A percentile compares a stretch with the other conserved stretches of the same genome.
phyloP scores from a whole-genome alignment of 192 early-diverging fungal genomes.

The Geranomyces variabilis region DNA sequence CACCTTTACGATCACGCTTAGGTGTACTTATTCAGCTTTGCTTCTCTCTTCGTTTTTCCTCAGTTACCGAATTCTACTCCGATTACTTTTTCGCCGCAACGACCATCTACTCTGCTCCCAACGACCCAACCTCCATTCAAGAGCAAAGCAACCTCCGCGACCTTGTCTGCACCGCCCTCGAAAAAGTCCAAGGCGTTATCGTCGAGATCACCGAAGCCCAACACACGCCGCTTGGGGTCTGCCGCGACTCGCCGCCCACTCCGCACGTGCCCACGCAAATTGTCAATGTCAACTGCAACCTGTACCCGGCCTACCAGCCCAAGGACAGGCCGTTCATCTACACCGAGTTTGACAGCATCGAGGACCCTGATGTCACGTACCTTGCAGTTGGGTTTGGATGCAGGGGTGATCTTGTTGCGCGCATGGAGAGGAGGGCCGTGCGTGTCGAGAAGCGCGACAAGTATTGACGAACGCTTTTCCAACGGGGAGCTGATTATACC shows the following conservation, averaged over 20 bases:
- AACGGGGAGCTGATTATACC: too few species aligned
- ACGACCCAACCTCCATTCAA: neutral
- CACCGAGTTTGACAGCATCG: neutral
- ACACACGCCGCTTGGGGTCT: neutral
- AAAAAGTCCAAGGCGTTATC: neutral
- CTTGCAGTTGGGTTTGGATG: slow-evolving; percentile 4
- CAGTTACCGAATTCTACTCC: neutral
- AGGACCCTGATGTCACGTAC: slow-evolving; percentile 6
- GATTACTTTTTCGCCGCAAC: neutral
- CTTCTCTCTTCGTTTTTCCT: neutral
- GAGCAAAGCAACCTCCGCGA: neutral
- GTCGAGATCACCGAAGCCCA: slow-evolving; percentile 2
- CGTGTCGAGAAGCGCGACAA: neutral
- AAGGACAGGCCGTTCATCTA: slow-evolving; percentile 2
- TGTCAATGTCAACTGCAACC: slow-evolving; percentile 12
- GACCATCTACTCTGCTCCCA: neutral
- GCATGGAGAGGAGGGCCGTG: neutral
- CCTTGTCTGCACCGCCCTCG: neutral
- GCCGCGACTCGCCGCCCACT: neutral
- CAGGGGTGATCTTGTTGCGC: neutral
- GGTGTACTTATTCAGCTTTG: too few species aligned
- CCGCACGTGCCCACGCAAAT: neutral
- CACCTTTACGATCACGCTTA: too few species aligned
- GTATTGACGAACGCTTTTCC: too few species aligned
- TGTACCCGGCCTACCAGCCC: slow-evolving; percentile 8